Base-by-base conservation (phyloP, 768 basidiomycete species). In the Nevesoporus exiguus region DNA sequence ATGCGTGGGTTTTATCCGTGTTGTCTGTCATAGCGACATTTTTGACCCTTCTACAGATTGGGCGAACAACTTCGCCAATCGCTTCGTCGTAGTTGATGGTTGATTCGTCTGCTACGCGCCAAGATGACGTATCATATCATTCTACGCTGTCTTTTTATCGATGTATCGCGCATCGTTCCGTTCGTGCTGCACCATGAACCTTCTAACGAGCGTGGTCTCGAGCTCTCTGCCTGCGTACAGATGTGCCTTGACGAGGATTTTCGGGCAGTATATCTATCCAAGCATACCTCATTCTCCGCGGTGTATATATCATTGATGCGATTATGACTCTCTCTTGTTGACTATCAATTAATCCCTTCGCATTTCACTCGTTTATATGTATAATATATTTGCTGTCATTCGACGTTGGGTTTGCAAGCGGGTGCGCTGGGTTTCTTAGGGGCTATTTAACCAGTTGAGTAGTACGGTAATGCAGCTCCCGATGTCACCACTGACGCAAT, bases 151-250 rank as follows among this genome's bases (percentile, higher is more conserved):
- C 58, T 58, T 46, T 75, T 76, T 76, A 54, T 76, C 80, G 78
- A 73, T 74, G 84, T 80, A 71, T 81, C 77, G 73, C 77, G 81
- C 80, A 74, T 78, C 83, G 81, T 84, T 80, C 81, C 79, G 84
- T 78, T 80, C 70, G 73, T 78, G 70, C 66, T 57, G 43, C 50
- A 61, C 58, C 62, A 76, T 74, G 78, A 78, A 75, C 83, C 80
- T 72, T n/a, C 83, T 71, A 81, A 83, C 80, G 83, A 76, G 78
- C 82, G 77, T 81, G 78, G 78, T 77, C 83, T 76, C 79, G 78
- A 76, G 68, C 71, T 47, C 51, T 61, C 51, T 62, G 64, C 61
- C 56, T 60, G 60, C 50, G 55, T 51, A 52, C 51, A 34, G n/a
- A n/a, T n/a, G 49, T 59, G 54, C 61, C 61, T 65, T 55, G 59